Base-by-base conservation (phyloP, 768 basidiomycete species). In the Lactarius deliciosus region DNA sequence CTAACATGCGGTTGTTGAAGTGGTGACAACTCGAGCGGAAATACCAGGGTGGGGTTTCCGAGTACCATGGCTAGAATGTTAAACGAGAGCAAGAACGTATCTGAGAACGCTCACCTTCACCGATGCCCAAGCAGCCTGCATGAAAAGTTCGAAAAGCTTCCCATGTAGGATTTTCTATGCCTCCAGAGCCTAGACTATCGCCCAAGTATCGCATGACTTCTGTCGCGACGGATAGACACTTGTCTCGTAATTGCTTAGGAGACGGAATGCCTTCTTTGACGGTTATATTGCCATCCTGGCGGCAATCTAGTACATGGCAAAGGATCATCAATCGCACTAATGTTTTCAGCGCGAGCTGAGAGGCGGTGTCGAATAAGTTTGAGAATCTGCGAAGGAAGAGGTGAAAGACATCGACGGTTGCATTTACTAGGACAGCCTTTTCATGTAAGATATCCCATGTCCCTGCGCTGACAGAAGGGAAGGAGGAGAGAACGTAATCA, bases 401-500 rank as follows among this genome's bases (percentile, higher is more conserved):
- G 68, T 80, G 77, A 64, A 90, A 78, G 58, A 88, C 77, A 30
- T 85, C 82, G 55, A 90, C 75, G 6, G 84, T 81, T 15, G 81
- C 74, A 50, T 85, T 82, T 5, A 82, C 82, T 69, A 89, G 77
- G 63, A 77, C 80, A 63, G 86, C 78, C 69, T 84, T 86, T 71
- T 88, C 86, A 70, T 84, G 80, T 70, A 85, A 79, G 13, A 81
- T 79, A 50, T 76, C 77, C 84, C 87, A 90, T 2, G 79, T 75
- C 30, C 81, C 77, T 38, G 77, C 74, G 28, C 77, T 77, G n/a
- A 84, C 81, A 11, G 81, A 76, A n/a, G 86, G 86, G 72, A 90
- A 86, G 15, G 79, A 73, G 6, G 77, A 77, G 50, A 86, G 79
- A 69, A 85, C 80, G 65, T 83, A 79, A 55, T 86, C 84, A 1